These are phyloP conservation scores for Mortierella sp. DNA, from an alignment of 371 early-diverging fungal species.

Conservation along the genomic window DNA sequence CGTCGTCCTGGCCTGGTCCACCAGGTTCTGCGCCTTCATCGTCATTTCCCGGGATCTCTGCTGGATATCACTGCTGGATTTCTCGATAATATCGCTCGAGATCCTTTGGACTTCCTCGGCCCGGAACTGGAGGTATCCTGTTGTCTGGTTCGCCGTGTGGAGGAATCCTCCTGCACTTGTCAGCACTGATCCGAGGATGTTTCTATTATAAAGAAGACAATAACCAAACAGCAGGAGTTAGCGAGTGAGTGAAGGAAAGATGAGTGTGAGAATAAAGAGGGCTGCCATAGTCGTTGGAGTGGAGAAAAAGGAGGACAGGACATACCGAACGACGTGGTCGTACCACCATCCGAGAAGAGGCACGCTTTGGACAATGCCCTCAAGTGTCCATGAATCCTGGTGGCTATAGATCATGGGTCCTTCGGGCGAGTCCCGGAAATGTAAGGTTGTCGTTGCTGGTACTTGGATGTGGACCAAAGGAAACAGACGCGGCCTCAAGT, in stretches of 20 bases:
- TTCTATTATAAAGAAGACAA: constrained; percentile 12
- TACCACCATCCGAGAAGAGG: constrained; percentile 78
- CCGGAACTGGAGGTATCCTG: constrained; percentile 50
- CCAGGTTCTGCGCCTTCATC: constrained; percentile 41
- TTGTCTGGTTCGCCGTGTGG: constrained; percentile 65
- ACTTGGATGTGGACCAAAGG: constrained; percentile 64
- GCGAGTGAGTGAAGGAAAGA: neutral
- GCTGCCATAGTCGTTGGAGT: neutral
- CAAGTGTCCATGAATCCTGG: constrained; percentile 77
- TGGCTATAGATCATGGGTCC: constrained; percentile 68
- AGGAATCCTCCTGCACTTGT: constrained; percentile 71
- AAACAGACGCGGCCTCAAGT: constrained; percentile 65
- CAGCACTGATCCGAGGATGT: constrained; percentile 64
- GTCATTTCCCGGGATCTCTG: constrained; percentile 53
- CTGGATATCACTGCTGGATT: constrained; percentile 51
- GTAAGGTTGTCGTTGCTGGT: constrained; percentile 70
- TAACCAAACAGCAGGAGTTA: neutral
- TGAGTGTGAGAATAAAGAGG: neutral
- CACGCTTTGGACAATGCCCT: constrained; percentile 72
- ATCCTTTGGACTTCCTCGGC: constrained; percentile 57
- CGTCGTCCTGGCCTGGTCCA: constrained; percentile 47
- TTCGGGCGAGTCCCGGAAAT: constrained; percentile 65
- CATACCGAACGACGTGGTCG: constrained; percentile 69
- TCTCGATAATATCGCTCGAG: constrained; percentile 55
- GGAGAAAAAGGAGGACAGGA: constrained; percentile 3